Evolutionary conservation across 2,329 filamentous ascomycete genomes (phyloP), one percentile per base, ranked within the genome.

Genomic region (Knufia petricola): DNA sequence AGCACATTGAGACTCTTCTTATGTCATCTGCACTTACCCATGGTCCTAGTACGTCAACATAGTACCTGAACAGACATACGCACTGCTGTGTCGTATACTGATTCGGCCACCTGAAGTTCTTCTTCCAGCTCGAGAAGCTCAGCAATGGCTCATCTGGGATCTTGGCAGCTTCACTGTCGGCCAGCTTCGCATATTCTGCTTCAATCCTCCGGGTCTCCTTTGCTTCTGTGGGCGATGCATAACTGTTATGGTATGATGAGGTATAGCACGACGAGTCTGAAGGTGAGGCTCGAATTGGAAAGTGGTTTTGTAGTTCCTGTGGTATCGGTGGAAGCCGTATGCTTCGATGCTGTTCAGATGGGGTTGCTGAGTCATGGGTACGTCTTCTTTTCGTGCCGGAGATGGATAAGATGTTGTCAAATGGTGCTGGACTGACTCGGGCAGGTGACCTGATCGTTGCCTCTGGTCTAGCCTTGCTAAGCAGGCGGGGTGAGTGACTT

Each of bases 1-100:
- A 48, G 46, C 26, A 28, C 34, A 17, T 17, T 17, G 13, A 23
- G n/a, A 17, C 21, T 30, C 4, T 8, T 30, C 26, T n/a, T 12
- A 2, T 10, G 19, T 23, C 20, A 19, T 21, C 19, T 21, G 10
- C 6, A 48, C 31, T 31, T 54, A 59, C 56, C 56, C 55, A 59
- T 12, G 53, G 51, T 26, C 53, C 53, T 10, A 59, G 53, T 23
- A 58, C 48, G 8, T 60, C 56, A 9, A 59, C 57, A 26, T 57
- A 59, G 32, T 59, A 59, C 44, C 51, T 54, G 50, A 59, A 57
- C 46, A 59, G 32, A 44, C 55, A 59, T 23, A 53, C 52, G 50
- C 56, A 59, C 48, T 58, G 56, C 30, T 52, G 54, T 4, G 56
- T 59, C 10, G 56, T 59, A 34, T 46, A 54, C 30, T 54, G 48